Evolutionary conservation across 2,329 filamentous ascomycete species (phyloP).

Genomic region (Arthrinium puccinioides): DNA sequence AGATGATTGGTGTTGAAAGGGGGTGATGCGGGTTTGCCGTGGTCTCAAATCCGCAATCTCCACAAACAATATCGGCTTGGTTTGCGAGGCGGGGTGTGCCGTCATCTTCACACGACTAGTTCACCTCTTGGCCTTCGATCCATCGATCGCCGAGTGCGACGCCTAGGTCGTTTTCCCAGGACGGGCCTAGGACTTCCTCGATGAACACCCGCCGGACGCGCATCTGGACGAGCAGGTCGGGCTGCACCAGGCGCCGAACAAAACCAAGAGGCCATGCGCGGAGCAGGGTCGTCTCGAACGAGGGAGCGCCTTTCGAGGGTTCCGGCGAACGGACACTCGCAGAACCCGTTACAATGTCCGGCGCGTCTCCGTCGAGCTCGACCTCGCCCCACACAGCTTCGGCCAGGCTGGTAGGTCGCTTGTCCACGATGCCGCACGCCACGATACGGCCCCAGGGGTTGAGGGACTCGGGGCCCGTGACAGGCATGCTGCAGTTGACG

Average conservation of each 20-base stretch:
- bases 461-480: constrained; percentile 23
- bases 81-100: no score
- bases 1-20: no score
- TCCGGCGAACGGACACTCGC: no score
- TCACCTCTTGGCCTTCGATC: no score
- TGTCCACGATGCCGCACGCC: constrained; percentile 81
- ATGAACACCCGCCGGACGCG: no score
- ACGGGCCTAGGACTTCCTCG: background rate
- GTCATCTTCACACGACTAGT: no score
- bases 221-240: no score
- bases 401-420: constrained; percentile 68
- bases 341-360: no score
- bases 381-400: constrained; percentile 33
- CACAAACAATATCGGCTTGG: no score
- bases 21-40: no score
- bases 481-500: constrained; percentile 64
- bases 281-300: background rate
- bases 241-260: background rate
- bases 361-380: constrained; percentile 9
- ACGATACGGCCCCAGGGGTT: constrained; percentile 67
- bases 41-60: no score
- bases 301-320: background rate
- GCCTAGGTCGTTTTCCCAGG: background rate
- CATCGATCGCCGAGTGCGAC: background rate
- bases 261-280: background rate